phyloP scores from a whole-genome alignment of 1,139 yeast species.

The Keqinozyma sinolaborantium region DNA sequence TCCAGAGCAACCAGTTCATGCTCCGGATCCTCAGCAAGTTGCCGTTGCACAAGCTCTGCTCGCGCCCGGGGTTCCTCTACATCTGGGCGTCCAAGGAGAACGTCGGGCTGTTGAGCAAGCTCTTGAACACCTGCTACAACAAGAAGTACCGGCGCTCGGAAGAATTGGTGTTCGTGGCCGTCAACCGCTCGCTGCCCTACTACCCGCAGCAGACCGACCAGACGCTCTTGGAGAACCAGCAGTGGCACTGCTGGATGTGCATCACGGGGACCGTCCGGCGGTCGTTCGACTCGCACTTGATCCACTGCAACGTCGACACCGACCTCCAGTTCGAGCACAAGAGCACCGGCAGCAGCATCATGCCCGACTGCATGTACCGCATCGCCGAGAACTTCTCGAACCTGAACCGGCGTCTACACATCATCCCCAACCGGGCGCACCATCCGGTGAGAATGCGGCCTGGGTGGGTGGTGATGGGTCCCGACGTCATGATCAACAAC shows the following conservation, averaged over 20 bases:
- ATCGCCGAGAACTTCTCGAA: slow-evolving; percentile 90
- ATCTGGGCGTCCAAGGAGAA: slow-evolving; percentile 83
- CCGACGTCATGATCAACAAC: slow-evolving; percentile 74
- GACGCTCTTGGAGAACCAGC: slow-evolving; percentile 42
- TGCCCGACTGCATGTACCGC: slow-evolving; percentile 74
- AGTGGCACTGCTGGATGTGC: slow-evolving; percentile 98
- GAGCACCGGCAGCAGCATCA: slow-evolving; percentile 24
- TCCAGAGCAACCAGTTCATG: slow-evolving; percentile 67
- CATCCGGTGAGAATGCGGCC: slow-evolving; percentile 68
- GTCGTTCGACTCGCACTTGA: slow-evolving; percentile 76
- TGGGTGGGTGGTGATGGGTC: slow-evolving; percentile 91
- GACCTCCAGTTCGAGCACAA: slow-evolving; percentile 62
- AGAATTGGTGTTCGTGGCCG: slow-evolving; percentile 70
- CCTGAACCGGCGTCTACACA: slow-evolving; percentile 78
- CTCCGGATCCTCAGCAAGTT: slow-evolving; percentile 57
- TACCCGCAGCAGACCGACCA: slow-evolving; percentile 36
- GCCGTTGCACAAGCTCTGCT: slow-evolving; percentile 70
- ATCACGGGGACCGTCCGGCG: slow-evolving; percentile 91
- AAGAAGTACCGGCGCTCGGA: slow-evolving; percentile 85
- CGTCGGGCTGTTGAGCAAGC: slow-evolving; percentile 56
- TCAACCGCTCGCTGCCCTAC: slow-evolving; percentile 56
- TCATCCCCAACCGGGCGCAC: slow-evolving; percentile 71
- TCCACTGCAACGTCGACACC: slow-evolving; percentile 90
- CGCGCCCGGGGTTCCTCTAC: slow-evolving; percentile 82
- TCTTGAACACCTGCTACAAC: slow-evolving; percentile 61